Percentiles rank a stretch among this genome's conserved stretches.
These are phyloP conservation scores for Silene vulgaris DNA, from an alignment of 179 eudicot species.

Conservation along the genomic window DNA sequence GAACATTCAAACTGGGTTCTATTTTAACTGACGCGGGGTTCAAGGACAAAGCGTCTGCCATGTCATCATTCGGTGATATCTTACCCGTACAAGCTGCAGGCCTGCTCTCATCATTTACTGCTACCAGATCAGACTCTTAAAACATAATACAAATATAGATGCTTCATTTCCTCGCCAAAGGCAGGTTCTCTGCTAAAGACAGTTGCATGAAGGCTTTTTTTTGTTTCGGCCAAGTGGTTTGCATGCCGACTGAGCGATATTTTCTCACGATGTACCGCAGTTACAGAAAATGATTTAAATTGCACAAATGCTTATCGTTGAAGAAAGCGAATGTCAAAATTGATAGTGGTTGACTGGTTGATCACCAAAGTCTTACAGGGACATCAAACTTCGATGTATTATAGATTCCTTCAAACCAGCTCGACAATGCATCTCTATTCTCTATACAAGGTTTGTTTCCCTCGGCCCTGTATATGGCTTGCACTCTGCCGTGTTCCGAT, in stretches of 20 bases:
- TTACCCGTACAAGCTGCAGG: slow-evolving; percentile 95
- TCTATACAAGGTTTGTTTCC: neutral
- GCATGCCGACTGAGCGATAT: no score
- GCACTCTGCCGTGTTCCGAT: neutral
- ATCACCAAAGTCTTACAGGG: neutral
- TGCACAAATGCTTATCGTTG: no score
- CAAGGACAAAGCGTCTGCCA: slow-evolving; percentile 55
- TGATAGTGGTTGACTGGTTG: neutral
- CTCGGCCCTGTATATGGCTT: neutral
- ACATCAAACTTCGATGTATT: neutral
- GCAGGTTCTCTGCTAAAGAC: neutral
- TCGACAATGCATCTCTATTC: neutral
- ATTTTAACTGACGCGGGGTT: slow-evolving; percentile 78
- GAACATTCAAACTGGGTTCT: slow-evolving; percentile 83
- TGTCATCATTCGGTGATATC: slow-evolving; percentile 78
- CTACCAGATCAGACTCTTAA: slow-evolving; percentile 70
- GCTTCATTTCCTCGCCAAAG: neutral
- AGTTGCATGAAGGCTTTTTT: neutral
- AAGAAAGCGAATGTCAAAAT: neutral
- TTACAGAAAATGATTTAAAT: no score
- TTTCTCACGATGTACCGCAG: no score
- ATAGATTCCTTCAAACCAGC: no score
- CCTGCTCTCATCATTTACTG: slow-evolving; percentile 75
- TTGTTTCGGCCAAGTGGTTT: neutral
- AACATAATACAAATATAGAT: slow-evolving; percentile 1